These are phyloP conservation scores for Moesziomyces globuligerus DNA, from an alignment of 1,284 basidiomycete genomes.

Conservation along the genomic window DNA sequence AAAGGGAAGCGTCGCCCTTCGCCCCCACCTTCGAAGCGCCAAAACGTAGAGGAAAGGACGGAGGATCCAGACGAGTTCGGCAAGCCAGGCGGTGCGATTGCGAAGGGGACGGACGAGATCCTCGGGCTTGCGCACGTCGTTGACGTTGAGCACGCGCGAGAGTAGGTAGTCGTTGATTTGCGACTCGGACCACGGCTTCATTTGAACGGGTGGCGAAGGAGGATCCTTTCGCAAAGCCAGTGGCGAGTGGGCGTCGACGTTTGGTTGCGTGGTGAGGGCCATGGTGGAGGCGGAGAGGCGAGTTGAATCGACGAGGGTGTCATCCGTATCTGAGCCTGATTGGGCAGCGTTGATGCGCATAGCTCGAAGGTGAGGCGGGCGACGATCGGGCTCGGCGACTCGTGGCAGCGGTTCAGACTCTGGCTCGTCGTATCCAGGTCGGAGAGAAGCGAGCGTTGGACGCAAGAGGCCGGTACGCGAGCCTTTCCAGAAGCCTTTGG, in stretches of 20 bases:
- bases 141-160: slow-evolving; percentile 56
- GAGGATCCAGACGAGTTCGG: slow-evolving; percentile 56
- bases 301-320: slow-evolving; percentile 55
- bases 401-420: slow-evolving; percentile 5
- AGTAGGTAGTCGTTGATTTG: slow-evolving; percentile 65
- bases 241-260: not conserved
- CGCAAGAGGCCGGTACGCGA: slow-evolving; percentile 54
- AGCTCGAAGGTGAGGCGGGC: slow-evolving; percentile 34
- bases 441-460: slow-evolving; percentile 57
- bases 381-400: slow-evolving; percentile 11
- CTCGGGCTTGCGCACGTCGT: slow-evolving; percentile 57
- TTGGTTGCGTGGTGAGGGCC: slow-evolving; percentile 8
- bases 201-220: slow-evolving; percentile 17
- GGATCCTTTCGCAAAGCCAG: slow-evolving; percentile 13
- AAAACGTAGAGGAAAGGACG: slow-evolving; percentile 62
- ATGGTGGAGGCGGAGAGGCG: slow-evolving; percentile 26
- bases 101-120: slow-evolving; percentile 59
- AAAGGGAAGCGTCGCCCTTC: slow-evolving; percentile 48
- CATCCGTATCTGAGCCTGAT: slow-evolving; percentile 55
- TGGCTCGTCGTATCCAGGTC: slow-evolving; percentile 29
- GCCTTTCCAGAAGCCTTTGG: slow-evolving; percentile 55
- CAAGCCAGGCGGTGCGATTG: slow-evolving; percentile 35
- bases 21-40: slow-evolving; percentile 56
- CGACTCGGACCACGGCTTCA: slow-evolving; percentile 54
- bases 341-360: slow-evolving; percentile 34